Evolutionary conservation across 1,284 basidiomycete species (phyloP).

Genomic region (Cutaneotrichosporon spelunceum): DNA sequence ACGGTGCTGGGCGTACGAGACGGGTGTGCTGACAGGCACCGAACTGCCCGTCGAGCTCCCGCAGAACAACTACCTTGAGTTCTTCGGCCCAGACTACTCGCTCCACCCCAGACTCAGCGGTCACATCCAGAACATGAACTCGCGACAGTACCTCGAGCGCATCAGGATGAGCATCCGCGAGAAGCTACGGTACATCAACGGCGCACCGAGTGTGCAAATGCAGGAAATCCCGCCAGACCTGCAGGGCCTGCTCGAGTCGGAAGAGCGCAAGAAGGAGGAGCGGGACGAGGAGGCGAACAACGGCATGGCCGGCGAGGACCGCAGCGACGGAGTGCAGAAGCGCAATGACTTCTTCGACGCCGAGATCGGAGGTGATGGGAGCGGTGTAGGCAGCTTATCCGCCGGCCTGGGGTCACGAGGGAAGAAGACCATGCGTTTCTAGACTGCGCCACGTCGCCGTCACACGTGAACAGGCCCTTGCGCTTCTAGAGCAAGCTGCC

Average conservation of each 20-base stretch:
- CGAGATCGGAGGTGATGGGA: conserved; percentile 21
- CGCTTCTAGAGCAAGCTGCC: background rate
- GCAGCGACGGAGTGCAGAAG: conserved; percentile 22
- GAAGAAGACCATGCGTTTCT: conserved; percentile 27
- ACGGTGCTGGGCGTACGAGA: conserved; percentile 99
- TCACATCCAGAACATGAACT: conserved; percentile 89
- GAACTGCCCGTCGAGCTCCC: conserved; percentile 82
- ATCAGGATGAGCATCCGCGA: conserved; percentile 83
- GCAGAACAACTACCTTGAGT: conserved; percentile 83
- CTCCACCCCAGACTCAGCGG: conserved; percentile 89
- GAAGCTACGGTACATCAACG: conserved; percentile 87
- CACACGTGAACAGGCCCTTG: background rate
- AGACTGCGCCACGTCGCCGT: background rate
- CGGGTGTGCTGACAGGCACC: conserved; percentile 83
- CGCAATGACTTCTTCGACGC: conserved; percentile 27
- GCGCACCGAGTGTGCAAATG: conserved; percentile 93
- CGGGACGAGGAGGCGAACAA: conserved; percentile 61
- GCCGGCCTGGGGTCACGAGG: conserved; percentile 12
- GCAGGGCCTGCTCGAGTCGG: conserved; percentile 71
- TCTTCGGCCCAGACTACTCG: conserved; percentile 88
- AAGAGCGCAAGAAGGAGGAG: conserved; percentile 69
- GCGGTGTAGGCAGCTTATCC: conserved; percentile 9
- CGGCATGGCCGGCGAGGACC: conserved; percentile 17
- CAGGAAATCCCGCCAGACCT: conserved; percentile 93
- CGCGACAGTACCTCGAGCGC: conserved; percentile 72